Evolutionary conservation across 805 yeast genomes (phyloP).

Genomic region (Yamadazyma sp.): DNA sequence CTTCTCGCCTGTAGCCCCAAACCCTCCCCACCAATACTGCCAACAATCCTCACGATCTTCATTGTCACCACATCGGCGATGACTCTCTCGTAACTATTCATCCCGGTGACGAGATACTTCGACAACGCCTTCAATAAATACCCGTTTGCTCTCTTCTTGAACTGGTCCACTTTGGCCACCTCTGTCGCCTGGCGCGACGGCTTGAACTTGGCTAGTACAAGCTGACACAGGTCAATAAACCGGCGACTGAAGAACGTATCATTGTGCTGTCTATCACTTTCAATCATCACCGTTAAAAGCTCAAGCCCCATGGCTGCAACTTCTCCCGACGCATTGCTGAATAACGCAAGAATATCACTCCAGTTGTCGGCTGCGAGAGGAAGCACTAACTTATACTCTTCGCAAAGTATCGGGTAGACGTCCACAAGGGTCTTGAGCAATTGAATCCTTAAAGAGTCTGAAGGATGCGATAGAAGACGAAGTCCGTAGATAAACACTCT

Average conservation of each 20-base stretch:
- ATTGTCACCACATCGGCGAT: slow-evolving; percentile 41
- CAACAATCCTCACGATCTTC: slow-evolving; percentile 35
- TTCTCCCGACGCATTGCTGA: slow-evolving; percentile 5
- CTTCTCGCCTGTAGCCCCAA: slow-evolving; percentile 27
- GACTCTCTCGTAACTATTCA: slow-evolving; percentile 38
- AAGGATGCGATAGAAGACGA: slow-evolving; percentile 64
- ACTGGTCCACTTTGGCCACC: slow-evolving; percentile 3
- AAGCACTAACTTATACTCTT: slow-evolving; percentile 29
- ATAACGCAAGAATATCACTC: slow-evolving; percentile 23
- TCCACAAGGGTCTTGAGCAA: slow-evolving; percentile 48
- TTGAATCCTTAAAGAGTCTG: slow-evolving; percentile 54
- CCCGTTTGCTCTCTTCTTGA: slow-evolving; percentile 2
- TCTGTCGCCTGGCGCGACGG: slow-evolving; percentile 1
- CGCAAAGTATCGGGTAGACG: slow-evolving; percentile 32
- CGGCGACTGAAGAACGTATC: slow-evolving; percentile 49
- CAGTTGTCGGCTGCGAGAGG: slow-evolving; percentile 37
- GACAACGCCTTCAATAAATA: slow-evolving; percentile 8
- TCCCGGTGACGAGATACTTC: slow-evolving; percentile 33
- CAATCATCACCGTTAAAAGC: slow-evolving; percentile 26
- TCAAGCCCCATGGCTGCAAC: slow-evolving; percentile 27
- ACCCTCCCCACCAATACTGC: slow-evolving; percentile 23
- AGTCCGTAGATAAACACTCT: slow-evolving; percentile 70
- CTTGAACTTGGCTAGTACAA: slow-evolving; percentile 2
- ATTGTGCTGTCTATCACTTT: slow-evolving; percentile 33
- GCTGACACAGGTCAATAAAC: slow-evolving; percentile 48